Conservation (phyloP, 2,329 filamentous ascomycete genomes). For the Blastomyces gilchristii region DNA sequence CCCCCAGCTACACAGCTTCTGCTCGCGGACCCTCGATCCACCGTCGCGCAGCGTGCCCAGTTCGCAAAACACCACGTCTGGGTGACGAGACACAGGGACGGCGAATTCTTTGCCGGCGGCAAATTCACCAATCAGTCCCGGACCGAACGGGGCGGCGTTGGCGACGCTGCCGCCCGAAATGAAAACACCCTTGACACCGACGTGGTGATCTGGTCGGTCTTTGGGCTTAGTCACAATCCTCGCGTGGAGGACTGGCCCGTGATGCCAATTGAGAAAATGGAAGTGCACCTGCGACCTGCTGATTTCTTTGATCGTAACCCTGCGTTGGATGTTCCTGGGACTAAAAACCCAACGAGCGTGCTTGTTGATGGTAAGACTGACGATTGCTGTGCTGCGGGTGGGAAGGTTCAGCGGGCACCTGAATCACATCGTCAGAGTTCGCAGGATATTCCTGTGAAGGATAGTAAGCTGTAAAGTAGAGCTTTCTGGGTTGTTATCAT, state of each 20-base stretch:
- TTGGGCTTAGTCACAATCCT: conserved; percentile 44
- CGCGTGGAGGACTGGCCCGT: conserved; percentile 44
- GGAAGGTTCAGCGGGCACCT: conserved; percentile 3
- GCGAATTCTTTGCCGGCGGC: conserved; percentile 42
- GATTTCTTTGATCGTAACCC: conserved; percentile 44
- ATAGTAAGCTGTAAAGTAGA: not conserved
- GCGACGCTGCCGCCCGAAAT: conserved; percentile 35
- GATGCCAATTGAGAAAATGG: conserved; percentile 40
- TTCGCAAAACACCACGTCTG: conserved; percentile 44
- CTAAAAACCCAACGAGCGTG: conserved; percentile 20
- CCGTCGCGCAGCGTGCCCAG: conserved; percentile 37
- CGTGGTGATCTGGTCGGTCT: conserved; percentile 42
- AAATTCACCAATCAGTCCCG: conserved; percentile 39
- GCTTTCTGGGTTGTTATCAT: not conserved
- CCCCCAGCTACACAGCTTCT: conserved; percentile 41
- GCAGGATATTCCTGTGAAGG: conserved; percentile 5
- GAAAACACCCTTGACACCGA: conserved; percentile 38
- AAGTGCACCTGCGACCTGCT: conserved; percentile 37
- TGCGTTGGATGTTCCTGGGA: conserved; percentile 38
- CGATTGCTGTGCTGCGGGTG: not conserved
- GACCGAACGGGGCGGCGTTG: conserved; percentile 36
- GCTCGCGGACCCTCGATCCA: conserved; percentile 35
- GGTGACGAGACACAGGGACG: conserved; percentile 42
- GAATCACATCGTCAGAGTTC: conserved; percentile 8
- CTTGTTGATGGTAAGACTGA: conserved; percentile 12